Base-by-base conservation (phyloP, 2,329 filamentous ascomycete species). In the Cytospora chrysosperma region DNA sequence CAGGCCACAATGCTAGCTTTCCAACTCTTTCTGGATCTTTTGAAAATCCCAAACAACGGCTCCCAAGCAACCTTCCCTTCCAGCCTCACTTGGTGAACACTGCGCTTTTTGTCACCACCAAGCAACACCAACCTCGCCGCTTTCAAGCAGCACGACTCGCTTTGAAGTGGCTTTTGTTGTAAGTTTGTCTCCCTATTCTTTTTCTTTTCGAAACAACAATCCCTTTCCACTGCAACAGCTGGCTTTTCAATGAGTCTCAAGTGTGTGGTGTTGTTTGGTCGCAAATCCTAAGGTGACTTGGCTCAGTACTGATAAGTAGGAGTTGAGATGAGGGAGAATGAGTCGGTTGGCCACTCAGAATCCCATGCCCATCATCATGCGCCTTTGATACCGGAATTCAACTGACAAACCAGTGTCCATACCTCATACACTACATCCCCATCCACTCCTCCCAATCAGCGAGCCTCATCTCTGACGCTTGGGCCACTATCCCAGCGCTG, bases 321-420 rank as follows among this genome's bases (percentile, higher is more conserved):
- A 49, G 10, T 10, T 49, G 4, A 30, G 40, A 27, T 49, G 51
- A 40, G 51, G 40, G 53, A 30, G 28, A 55, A 28, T 61, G 40
- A 55, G 34, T 49, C 27, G 37, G 34, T 49, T 24, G 37, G 51
- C 21, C 47, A n/a, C n/a, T n/a, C n/a, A 61, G 53, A 34, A 30
- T 53, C 3, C 32, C 51, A 50, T 55, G n/a, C 17, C 51, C 51
- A 55, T 55, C 21, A 47, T 47, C n/a, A 47, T 47, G 43, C 21
- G 43, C 26, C 51, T 37, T 30, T 55, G 59, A 61, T 55, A 61
- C 47, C 27, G 37, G 50, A 28, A 37, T 28, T 26, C 21, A 40
- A 50, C 40, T 55, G 58, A 61, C 58, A 61, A 61, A 61, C 50
- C 58, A 61, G 43, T 24, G 30, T 27, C 27, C 50, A 49, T 24